A percentile compares a stretch with the other conserved stretches of the same genome.
Evolutionary conservation across 768 basidiomycete genomes (phyloP).

Genomic region (Coprinellus micaceus): DNA sequence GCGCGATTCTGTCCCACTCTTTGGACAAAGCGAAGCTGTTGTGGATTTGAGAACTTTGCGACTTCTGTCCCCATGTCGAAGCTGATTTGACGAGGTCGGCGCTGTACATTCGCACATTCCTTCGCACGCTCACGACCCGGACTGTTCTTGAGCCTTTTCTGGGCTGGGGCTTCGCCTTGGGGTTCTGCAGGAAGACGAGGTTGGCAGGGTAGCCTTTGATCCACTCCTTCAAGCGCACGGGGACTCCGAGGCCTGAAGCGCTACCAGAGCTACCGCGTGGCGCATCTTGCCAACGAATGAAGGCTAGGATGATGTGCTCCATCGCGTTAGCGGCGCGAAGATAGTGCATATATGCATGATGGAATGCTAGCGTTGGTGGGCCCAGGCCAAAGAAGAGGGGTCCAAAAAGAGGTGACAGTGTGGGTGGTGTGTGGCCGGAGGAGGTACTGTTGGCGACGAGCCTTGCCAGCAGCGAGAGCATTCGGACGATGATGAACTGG

Average conservation of each 20-base stretch:
- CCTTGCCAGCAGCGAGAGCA: slow-evolving; percentile 78
- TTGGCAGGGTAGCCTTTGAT: slow-evolving; percentile 84
- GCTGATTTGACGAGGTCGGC: slow-evolving; percentile 75
- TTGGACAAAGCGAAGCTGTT: slow-evolving; percentile 55
- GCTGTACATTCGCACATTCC: slow-evolving; percentile 86
- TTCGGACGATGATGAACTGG: slow-evolving; percentile 58
- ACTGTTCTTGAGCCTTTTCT: slow-evolving; percentile 74
- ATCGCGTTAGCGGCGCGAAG: slow-evolving; percentile 81
- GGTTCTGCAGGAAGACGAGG: slow-evolving; percentile 58
- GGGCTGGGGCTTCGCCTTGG: slow-evolving; percentile 54
- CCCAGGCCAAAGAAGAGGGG: slow-evolving; percentile 85
- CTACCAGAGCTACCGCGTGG: slow-evolving; percentile 40
- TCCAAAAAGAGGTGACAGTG: slow-evolving; percentile 85
- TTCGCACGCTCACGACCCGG: slow-evolving; percentile 70
- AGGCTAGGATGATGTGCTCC: slow-evolving; percentile 90
- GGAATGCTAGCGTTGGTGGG: slow-evolving; percentile 45
- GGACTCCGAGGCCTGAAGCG: slow-evolving; percentile 64
- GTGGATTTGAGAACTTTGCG: slow-evolving; percentile 19
- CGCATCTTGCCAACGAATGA: slow-evolving; percentile 78
- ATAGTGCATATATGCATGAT: slow-evolving; percentile 56
- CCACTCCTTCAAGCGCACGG: slow-evolving; percentile 87
- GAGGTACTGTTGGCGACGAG: slow-evolving; percentile 79
- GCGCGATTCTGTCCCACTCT: slow-evolving; percentile 76
- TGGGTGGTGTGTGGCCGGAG: slow-evolving; percentile 88
- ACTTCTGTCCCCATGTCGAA: slow-evolving; percentile 42